A percentile compares a stretch with the other conserved stretches of the same genome.
These are phyloP conservation scores for Gaeumannomyces sp. DNA, from an alignment of 2,329 filamentous ascomycete species.

Conservation along the genomic window DNA sequence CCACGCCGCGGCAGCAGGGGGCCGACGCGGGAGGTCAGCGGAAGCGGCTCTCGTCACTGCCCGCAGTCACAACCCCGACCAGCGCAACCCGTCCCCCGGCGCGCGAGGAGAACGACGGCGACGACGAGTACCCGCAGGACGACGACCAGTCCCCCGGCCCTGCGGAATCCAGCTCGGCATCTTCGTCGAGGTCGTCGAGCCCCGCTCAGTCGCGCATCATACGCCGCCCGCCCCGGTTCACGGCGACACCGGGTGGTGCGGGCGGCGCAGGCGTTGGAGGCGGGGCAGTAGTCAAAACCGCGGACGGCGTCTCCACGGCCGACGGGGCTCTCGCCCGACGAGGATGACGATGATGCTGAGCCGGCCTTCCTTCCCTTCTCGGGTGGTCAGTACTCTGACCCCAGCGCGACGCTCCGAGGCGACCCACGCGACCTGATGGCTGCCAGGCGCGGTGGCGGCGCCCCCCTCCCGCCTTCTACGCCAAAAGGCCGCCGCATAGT, in stretches of 20 bases:
- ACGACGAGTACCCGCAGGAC: background rate
- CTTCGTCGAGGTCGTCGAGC: slow-evolving; percentile 34
- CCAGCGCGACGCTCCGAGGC: slow-evolving; percentile 47
- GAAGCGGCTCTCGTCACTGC: slow-evolving; percentile 38
- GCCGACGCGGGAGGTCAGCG: slow-evolving; percentile 24
- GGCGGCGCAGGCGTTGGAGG: slow-evolving; percentile 12
- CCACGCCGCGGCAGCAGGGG: slow-evolving; percentile 16
- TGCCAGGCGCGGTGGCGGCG: slow-evolving; percentile 14
- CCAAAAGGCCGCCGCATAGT: slow-evolving; percentile 13
- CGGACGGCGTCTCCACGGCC: slow-evolving; percentile 12
- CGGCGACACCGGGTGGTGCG: background rate
- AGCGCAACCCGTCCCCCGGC: slow-evolving; percentile 4
- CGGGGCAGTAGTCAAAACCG: slow-evolving; percentile 15
- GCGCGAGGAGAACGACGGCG: background rate
- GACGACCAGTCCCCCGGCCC: slow-evolving; percentile 34
- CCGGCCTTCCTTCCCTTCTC: slow-evolving; percentile 49
- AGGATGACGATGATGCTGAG: slow-evolving; percentile 49
- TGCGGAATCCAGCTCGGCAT: slow-evolving; percentile 30
- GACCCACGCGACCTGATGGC: slow-evolving; percentile 31
- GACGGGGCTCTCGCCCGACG: slow-evolving; percentile 34
- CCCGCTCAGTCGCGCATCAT: slow-evolving; percentile 55
- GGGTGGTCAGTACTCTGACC: slow-evolving; percentile 34
- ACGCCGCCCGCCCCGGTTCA: slow-evolving; percentile 49
- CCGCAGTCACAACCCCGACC: slow-evolving; percentile 26
- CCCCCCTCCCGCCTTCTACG: background rate